Evolutionary conservation across 371 early-diverging fungal genomes (phyloP).

Genomic region (Zancudomyces culisetae): DNA sequence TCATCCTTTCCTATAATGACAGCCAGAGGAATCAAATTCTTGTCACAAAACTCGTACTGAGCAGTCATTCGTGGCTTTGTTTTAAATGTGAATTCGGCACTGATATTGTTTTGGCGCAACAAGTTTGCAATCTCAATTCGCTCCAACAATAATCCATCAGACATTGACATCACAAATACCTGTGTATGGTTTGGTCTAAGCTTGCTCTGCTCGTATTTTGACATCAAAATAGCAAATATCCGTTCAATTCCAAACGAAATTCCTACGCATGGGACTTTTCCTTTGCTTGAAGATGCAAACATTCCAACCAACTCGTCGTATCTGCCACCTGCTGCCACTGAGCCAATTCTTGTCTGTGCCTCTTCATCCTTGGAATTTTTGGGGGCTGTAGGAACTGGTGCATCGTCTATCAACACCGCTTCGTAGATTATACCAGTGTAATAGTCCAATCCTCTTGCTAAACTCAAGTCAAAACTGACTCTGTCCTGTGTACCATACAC

Average conservation of each 20-base stretch:
- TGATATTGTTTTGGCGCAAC: slow-evolving; percentile 78
- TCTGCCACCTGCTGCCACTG: slow-evolving; percentile 97
- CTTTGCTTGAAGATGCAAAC: slow-evolving; percentile 32
- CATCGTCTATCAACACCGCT: slow-evolving; percentile 53
- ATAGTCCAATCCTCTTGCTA: slow-evolving; percentile 97
- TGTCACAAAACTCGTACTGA: slow-evolving; percentile 66
- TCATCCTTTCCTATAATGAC: slow-evolving; percentile 82
- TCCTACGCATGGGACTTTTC: slow-evolving; percentile 92
- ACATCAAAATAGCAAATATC: slow-evolving; percentile 74
- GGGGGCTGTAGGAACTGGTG: slow-evolving; percentile 3
- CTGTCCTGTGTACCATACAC: slow-evolving; percentile 54
- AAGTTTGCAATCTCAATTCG: slow-evolving; percentile 68
- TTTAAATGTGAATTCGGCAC: slow-evolving; percentile 83
- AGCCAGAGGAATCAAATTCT: slow-evolving; percentile 69
- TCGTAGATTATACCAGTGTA: slow-evolving; percentile 99
- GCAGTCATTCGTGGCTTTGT: slow-evolving; percentile 62
- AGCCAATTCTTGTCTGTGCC: slow-evolving; percentile 80
- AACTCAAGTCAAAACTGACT: slow-evolving; percentile 81
- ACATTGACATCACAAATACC: slow-evolving; percentile 79
- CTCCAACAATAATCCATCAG: slow-evolving; percentile 78
- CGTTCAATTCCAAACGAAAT: slow-evolving; percentile 95
- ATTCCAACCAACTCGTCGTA: slow-evolving; percentile 97
- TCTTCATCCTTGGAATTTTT: slow-evolving; percentile 25
- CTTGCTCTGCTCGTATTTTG: slow-evolving; percentile 28
- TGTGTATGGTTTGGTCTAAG: slow-evolving; percentile 65